These are phyloP conservation scores for Sugiyamaella novakii DNA, from an alignment of 1,139 yeast species.

Conservation along the genomic window DNA sequence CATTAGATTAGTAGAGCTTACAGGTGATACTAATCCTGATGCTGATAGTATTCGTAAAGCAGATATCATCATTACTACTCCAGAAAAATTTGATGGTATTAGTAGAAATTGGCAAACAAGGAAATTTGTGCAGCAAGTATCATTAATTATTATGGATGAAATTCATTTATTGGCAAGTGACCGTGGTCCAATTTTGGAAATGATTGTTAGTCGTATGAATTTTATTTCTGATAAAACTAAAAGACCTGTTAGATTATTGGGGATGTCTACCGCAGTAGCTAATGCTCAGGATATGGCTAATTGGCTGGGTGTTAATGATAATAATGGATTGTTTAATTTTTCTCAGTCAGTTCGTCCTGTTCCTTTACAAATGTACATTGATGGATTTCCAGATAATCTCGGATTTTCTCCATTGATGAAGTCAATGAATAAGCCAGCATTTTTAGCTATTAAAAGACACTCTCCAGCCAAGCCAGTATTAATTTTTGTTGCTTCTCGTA, in stretches of 20 bases:
- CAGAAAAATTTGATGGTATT: constrained; percentile 98
- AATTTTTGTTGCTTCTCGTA: constrained; percentile 93
- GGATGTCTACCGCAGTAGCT: constrained; percentile 97
- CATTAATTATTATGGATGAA: constrained; percentile 96
- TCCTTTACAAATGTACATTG: constrained; percentile 95
- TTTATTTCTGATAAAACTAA: constrained; percentile 78
- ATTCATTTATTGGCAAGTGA: constrained; percentile 96
- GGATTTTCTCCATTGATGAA: constrained; percentile 97
- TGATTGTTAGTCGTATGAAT: constrained; percentile 98
- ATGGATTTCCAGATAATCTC: constrained; percentile 92
- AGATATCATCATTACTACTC: constrained; percentile 92
- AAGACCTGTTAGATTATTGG: constrained; percentile 76
- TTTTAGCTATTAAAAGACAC: constrained; percentile 93
- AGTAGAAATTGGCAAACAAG: constrained; percentile 98
- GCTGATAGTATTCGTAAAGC: constrained; percentile 84
- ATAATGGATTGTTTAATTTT: constrained; percentile 78
- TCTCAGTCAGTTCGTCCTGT: constrained; percentile 97
- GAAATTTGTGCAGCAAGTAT: constrained; percentile 86
- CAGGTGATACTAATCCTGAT: constrained; percentile 96
- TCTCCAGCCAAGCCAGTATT: constrained; percentile 92
- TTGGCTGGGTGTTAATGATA: constrained; percentile 86
- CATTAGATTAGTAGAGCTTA: constrained; percentile 75
- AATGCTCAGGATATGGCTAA: constrained; percentile 98
- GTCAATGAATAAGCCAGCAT: constrained; percentile 97
- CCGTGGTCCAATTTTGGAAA: constrained; percentile 96